Evolutionary conservation across 306 rosid species (phyloP), one percentile per base, ranked within the genome.

Genomic region (Castanopsis chinensis): DNA sequence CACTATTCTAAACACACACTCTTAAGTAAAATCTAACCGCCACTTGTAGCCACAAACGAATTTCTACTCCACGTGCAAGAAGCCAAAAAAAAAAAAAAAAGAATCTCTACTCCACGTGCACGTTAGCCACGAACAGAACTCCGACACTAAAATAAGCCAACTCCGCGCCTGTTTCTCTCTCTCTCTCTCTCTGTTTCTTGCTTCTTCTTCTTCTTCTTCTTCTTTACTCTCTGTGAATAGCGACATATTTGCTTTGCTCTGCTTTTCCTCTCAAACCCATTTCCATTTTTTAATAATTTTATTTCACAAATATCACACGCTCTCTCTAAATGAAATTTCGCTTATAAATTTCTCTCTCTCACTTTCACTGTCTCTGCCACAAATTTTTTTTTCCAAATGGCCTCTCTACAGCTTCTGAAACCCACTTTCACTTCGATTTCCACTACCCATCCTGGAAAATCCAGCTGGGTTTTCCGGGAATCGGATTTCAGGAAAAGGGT

Each of bases 391-490:
- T 33, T 20, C 25, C 79, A 69, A 61, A 92, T 92, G 99, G 96
- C 97, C 65, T 87, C 89, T 10, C 55, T 86, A 21, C 94, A 90
- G 64, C 61, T 88, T 53, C 71, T 90, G 76, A 91, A 89, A 82
- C 87, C 89, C 43, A 63, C 89, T 19, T 84, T 86, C 58, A 83
- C 95, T 76, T 87, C 92, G 5, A 72, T 86, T 76, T 82, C 97
- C 3, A 74, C 87, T 78, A 88, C 86, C 33, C 93, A 83, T 78
- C 75, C 86, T 37, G 76, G 80, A 76, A 89, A 88, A 80, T 82
- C 90, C 51, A 51, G 69, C 33, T 79, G 89, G 82, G 79, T 71
- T 73, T 76, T 71, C 74, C 78, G 84, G 17, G 83, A 74, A 21
- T 58, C 41, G 5, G 81, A 75, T 82, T 83, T 88, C 71, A 69